Base-by-base conservation (phyloP, 441 rosid species). In the Jatropha multifida region DNA sequence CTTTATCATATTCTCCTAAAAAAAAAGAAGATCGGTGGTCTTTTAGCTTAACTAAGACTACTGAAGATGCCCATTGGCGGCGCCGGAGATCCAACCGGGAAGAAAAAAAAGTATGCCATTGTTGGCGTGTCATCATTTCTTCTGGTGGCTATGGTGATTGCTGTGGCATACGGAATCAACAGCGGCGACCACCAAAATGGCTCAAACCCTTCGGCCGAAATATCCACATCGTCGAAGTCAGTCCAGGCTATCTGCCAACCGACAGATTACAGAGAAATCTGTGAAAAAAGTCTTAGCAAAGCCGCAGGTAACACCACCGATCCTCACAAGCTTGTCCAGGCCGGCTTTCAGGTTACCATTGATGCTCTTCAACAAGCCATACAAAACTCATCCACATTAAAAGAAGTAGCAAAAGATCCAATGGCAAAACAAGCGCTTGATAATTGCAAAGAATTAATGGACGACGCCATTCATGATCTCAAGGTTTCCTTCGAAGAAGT, bases 131-230 rank as follows among this genome's bases (percentile, higher is more conserved):
- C 90, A 6, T 82, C 86, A 27, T 42, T 94, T 65, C 59, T 87
- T 46, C 82, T 94, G 13, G 87, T 94, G 46, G 95, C 90, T 44
- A 82, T 89, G 88, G 89, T 92, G 65, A 88, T 91, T 12, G 92
- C 88, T 0, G 88, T 86, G 71, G 85, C 89, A 0, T 81, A 88
- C 12, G 82, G 87, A 9, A 41, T 81, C 38, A n/a, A 46, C 54
- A 58, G 8, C 18, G 20, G 68, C 56, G 60, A 67, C 32, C 32
- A 32, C 32, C 32, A 32, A 32, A 32, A 32, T 32, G 48, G 10
- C 46, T 65, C 46, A 58, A 56, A 46, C 18, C 4, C 60, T 13
- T 0, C 18, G 9, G 2, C 18, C 0, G 71, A 78, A 14, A 59
- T 83, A 38, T 59, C 86, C 0, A 72, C 84, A 0, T 73, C 86